A percentile compares a stretch with the other conserved stretches of the same genome.
Evolutionary conservation across 73 alveolate genomes (phyloP).

Genomic region (Blepharisma japonicum): DNA sequence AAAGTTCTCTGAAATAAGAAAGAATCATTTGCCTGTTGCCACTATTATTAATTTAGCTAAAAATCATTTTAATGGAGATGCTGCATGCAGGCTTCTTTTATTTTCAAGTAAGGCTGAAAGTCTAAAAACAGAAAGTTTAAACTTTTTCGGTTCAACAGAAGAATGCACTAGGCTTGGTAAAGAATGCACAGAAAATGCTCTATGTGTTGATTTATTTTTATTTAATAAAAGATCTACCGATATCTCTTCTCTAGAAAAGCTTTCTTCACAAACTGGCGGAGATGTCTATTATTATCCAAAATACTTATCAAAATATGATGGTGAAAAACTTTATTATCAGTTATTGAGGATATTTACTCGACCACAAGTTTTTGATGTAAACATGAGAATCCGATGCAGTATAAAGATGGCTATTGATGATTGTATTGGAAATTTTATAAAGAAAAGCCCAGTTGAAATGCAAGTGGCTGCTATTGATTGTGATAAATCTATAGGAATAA

Average conservation of each 20-base stretch:
- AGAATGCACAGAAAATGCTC: background rate
- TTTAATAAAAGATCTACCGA: too few relatives aligned
- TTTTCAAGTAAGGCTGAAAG: background rate
- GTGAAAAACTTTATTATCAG: slow-evolving; percentile 29
- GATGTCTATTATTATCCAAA: background rate
- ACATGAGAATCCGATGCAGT: slow-evolving; percentile 40
- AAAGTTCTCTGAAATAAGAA: background rate
- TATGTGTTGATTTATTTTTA: slow-evolving; percentile 2
- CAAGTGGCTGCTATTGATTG: slow-evolving; percentile 52
- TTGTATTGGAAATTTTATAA: slow-evolving; percentile 41
- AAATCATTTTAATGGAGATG: background rate
- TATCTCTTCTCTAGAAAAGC: background rate
- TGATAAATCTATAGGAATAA: slow-evolving; percentile 53
- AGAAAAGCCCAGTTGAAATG: slow-evolving; percentile 37
- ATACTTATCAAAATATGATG: background rate
- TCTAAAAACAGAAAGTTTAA: background rate
- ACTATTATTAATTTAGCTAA: background rate
- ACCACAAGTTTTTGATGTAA: slow-evolving; percentile 43
- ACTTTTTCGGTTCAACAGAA: background rate
- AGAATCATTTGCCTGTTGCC: background rate
- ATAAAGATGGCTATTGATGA: slow-evolving; percentile 43
- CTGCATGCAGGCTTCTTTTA: background rate
- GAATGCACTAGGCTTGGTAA: background rate
- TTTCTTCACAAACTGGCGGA: slow-evolving; percentile 1
- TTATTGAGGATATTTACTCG: slow-evolving; percentile 57